Base-by-base conservation (phyloP, 495 filamentous ascomycete genomes). In the Aspergillus haitiensis region DNA sequence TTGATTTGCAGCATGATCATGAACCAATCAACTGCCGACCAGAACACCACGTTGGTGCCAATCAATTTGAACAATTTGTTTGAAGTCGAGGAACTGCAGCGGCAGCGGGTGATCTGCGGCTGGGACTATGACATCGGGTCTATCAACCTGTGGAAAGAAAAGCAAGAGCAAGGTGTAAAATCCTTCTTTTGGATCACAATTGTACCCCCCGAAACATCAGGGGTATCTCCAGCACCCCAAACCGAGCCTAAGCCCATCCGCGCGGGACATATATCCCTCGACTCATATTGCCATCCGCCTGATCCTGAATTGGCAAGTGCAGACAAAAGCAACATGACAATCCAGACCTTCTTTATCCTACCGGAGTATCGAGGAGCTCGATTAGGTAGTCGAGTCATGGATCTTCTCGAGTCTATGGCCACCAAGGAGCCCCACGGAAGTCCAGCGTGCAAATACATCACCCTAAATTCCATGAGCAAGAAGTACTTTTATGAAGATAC, bases 191-290 rank as follows among this genome's bases (percentile, higher is more conserved):
- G 21, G 21, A 49, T 61, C 52, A 49, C 7, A 40, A 40, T 18
- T 11, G 36, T 13, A 2, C 10, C 36, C 16, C n/a, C 36, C 21
- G 46, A 42, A 27, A 27, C 21, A 27, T 27, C 33, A 32, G 11
- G 32, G 18, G 3, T 6, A 16, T 18, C 32, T 6, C 32, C 34
- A 51, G 42, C 4, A 12, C 8, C 11, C 15, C 0, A 31, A 32
- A 8, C 15, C 35, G 47, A 13, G 35, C 35, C 46, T 2, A 54
- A 13, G 35, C 35, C 46, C 5, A 54, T 65, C 42, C 64, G 60
- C 15, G 64, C 58, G 6, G 66, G 68, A 18, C 68, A 71, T 27
- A 67, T 71, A 27, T 71, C 68, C 2, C 64, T 69, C 37, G 68
- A 71, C 45, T 55, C 64, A 8, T 71, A 67, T 48, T 47, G 64